A percentile compares a stretch with the other conserved stretches of the same genome.
Evolutionary conservation across 1,139 yeast species (phyloP).

Genomic region (Arxiozyma slooffiae): DNA sequence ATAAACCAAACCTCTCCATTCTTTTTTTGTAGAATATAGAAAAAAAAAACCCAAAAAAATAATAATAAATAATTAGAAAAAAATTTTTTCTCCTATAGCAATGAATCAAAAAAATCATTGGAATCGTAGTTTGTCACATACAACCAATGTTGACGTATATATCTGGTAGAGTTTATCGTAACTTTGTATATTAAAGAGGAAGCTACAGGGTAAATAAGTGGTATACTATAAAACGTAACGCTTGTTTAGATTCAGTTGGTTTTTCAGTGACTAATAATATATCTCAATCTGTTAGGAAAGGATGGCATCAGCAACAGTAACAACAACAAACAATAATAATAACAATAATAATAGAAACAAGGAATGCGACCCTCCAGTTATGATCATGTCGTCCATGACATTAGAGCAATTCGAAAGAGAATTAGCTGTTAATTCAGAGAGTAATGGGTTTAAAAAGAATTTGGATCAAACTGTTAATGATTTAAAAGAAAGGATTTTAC

Average conservation of each 20-base stretch:
- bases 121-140: no score
- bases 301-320: neutral
- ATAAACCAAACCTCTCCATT: no score
- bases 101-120: no score
- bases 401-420: constrained; percentile 16
- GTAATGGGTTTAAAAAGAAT: constrained; percentile 8
- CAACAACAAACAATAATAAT: neutral
- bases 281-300: neutral
- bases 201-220: neutral
- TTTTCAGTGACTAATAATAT: no score
- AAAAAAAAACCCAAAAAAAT: no score
- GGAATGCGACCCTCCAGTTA: neutral
- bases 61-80: no score
- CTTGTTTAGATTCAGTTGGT: no score
- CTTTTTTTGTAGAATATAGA: no score
- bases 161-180: no score
- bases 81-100: no score
- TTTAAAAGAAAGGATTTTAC: constrained; percentile 19
- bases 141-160: no score
- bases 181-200: neutral
- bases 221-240: no score
- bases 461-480: constrained; percentile 10
- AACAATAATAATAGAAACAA: neutral
- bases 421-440: constrained; percentile 8
- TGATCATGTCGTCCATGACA: constrained; percentile 1